Base-by-base conservation (phyloP, 805 yeast species). In the Candida hispaniensis region DNA sequence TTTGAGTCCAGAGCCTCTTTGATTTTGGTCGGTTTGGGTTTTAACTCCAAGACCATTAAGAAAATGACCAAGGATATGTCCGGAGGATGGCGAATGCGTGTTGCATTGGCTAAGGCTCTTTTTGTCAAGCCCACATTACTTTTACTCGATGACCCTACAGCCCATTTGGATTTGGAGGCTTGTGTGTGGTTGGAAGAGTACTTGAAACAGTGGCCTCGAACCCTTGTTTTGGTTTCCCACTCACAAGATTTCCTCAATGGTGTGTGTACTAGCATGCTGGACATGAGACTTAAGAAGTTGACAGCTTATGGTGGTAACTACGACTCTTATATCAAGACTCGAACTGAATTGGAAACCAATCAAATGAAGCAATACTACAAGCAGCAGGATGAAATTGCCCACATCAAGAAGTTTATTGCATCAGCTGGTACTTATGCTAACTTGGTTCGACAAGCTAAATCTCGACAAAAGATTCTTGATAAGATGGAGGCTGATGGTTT, bases 1-100 rank as follows among this genome's bases (percentile, higher is more conserved):
- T 91, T 91, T 54, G 98, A 91, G 68, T 66, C 91, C 27, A 75
- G 98, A 63, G 98, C 98, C 39, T 94, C 98, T 38, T 66, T 85
- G 47, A 91, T 91, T 53, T 69, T 91, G 55, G 81, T 81, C 47
- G 98, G 98, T 86, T 73, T 91, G 60, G 98, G 98, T 53, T 91
- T 91, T 76, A 81, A 80, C 63, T 54, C 79, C 39, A 62, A 63
- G 47, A 88, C 97, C 39, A 88, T 91, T 54, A 69, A 71, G 57
- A 91, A 91, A 72, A 79, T 77, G 64, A 91, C 98, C 53, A 86
- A 83, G 63, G 97, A 91, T 57, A 91, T 91, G 98, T 83, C 96
- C 56, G 98, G 98, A 73, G 98, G 98, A 59, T 91, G 98, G 98
- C 85, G 85, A 69, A 91, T 91, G 98, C 83, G 98, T 67, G 98